phyloP scores from a whole-genome alignment of 257 asterid species.

The Henckelia pumila region DNA sequence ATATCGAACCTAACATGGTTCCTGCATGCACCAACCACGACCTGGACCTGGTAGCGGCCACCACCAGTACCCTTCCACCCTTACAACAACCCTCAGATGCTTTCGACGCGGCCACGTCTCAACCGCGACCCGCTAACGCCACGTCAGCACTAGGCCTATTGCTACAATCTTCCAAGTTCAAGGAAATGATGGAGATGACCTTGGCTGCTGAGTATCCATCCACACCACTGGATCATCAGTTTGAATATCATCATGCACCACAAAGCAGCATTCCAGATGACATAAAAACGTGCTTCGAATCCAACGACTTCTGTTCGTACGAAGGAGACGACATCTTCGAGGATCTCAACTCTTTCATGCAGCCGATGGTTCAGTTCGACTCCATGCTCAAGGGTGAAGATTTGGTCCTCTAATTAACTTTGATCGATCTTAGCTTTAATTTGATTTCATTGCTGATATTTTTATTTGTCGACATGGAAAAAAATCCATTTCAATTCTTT shows the following conservation, averaged over 20 bases:
- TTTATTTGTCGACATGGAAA: background rate
- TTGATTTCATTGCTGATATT: background rate
- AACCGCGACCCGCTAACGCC: slow-evolving; percentile 39
- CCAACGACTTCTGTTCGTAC: slow-evolving; percentile 37
- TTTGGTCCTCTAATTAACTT: slow-evolving; percentile 20
- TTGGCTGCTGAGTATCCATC: slow-evolving; percentile 50
- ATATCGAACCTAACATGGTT: slow-evolving; percentile 23
- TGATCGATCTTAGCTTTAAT: background rate
- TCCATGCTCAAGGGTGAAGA: slow-evolving; percentile 39
- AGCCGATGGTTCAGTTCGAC: slow-evolving; percentile 55
- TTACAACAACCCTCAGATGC: slow-evolving; percentile 22
- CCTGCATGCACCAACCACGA: slow-evolving; percentile 25
- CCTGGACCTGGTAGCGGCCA: slow-evolving; percentile 21
- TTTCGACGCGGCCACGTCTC: slow-evolving; percentile 18
- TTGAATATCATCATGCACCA: slow-evolving; percentile 36
- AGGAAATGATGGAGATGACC: slow-evolving; percentile 88
- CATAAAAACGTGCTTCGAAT: slow-evolving; percentile 44
- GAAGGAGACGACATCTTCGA: slow-evolving; percentile 59
- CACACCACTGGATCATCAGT: slow-evolving; percentile 18
- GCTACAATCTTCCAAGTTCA: slow-evolving; percentile 71
- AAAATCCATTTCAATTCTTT: slow-evolving; percentile 24
- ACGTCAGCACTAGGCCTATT: slow-evolving; percentile 85
- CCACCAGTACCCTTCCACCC: slow-evolving; percentile 23
- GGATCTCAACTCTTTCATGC: slow-evolving; percentile 66
- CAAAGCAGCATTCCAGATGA: slow-evolving; percentile 56